Conservation (phyloP, 306 rosid species). For the Betula pendula region DNA sequence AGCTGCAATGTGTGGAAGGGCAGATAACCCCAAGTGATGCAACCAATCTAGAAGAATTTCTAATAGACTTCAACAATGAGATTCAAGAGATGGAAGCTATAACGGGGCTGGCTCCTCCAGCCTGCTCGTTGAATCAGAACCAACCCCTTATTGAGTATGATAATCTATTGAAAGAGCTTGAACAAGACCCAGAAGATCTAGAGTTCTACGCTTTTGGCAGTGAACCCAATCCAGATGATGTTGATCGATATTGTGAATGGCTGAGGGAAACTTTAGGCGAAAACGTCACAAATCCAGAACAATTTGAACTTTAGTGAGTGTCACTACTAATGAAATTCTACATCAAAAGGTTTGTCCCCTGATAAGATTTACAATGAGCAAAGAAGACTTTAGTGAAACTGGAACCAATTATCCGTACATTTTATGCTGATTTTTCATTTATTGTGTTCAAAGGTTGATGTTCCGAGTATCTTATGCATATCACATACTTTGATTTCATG, state of each 20-base stretch:
- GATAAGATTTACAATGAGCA: no score
- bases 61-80: conserved; percentile 15
- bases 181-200: conserved; percentile 28
- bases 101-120: conserved; percentile 8
- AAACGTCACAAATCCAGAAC: neutral
- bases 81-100: conserved; percentile 19
- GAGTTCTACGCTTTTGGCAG: neutral
- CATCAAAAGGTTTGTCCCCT: no score
- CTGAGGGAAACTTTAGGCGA: neutral
- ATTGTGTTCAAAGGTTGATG: no score
- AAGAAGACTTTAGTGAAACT: no score
- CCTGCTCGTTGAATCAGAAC: no score
- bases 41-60: conserved; percentile 6
- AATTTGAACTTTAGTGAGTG: neutral
- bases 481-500: no score
- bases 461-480: no score
- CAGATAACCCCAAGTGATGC: neutral
- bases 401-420: no score
- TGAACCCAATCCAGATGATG: conserved; percentile 12
- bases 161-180: conserved; percentile 26
- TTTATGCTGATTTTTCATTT: no score
- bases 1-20: no score
- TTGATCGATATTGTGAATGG: conserved; percentile 18
- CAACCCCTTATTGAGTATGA: conserved; percentile 24
- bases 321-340: neutral